These are phyloP conservation scores for Lipomyces sp. DNA, from an alignment of 805 yeast genomes.

Conservation along the genomic window DNA sequence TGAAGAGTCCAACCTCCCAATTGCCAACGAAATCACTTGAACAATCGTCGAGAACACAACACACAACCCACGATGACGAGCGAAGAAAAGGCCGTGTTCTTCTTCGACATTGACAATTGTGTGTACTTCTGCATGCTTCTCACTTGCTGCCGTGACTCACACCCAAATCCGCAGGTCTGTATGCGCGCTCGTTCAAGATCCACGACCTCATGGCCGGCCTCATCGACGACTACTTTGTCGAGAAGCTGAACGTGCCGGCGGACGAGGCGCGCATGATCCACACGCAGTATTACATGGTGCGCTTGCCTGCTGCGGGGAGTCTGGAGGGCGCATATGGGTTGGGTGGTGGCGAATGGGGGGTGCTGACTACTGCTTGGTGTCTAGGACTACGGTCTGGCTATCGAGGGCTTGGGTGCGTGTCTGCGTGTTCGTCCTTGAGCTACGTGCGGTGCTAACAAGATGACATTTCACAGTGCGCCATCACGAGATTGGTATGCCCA, in stretches of 20 bases:
- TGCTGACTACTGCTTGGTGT: background rate
- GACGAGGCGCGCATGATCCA: constrained; percentile 74
- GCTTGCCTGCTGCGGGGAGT: background rate
- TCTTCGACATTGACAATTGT: constrained; percentile 93
- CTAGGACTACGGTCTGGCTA: constrained; percentile 83
- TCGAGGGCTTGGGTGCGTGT: constrained; percentile 64
- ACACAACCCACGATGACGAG: background rate
- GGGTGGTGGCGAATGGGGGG: background rate
- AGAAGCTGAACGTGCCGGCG: constrained; percentile 56
- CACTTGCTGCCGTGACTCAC: background rate
- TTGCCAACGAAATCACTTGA: too few relatives aligned
- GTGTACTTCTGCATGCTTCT: constrained; percentile 6
- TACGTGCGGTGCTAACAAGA: background rate
- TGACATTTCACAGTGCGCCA: constrained; percentile 46
- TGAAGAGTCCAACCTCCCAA: too few relatives aligned
- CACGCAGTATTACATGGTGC: constrained; percentile 58
- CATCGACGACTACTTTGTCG: constrained; percentile 77
- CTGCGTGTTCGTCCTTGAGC: background rate
- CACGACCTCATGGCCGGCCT: constrained; percentile 85
- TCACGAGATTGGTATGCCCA: constrained; percentile 46
- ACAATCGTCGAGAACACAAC: too few relatives aligned
- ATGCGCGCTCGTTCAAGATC: constrained; percentile 67
- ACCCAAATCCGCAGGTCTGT: constrained; percentile 43
- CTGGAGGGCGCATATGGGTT: background rate
- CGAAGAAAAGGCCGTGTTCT: constrained; percentile 46